Evolutionary conservation across 2,329 filamentous ascomycete species (phyloP).

Genomic region (Knufia petricola): DNA sequence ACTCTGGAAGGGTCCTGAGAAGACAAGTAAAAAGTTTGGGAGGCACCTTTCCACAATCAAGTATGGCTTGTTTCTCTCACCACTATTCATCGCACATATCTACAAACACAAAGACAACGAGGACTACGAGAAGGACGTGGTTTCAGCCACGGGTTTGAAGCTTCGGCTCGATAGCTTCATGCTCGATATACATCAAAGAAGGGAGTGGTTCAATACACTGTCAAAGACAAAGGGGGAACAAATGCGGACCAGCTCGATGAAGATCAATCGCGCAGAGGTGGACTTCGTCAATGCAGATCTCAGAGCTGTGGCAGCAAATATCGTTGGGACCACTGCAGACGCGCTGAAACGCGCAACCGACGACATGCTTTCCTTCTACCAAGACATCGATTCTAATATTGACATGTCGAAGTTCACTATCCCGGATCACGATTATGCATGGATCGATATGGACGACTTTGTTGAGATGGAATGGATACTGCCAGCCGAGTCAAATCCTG

Average conservation of each 20-base stretch:
- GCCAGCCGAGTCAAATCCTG: slow-evolving; percentile 77
- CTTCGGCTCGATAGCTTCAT: slow-evolving; percentile 94
- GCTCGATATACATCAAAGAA: slow-evolving; percentile 86
- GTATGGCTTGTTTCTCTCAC: slow-evolving; percentile 86
- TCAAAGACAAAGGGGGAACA: slow-evolving; percentile 67
- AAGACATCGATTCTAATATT: slow-evolving; percentile 42
- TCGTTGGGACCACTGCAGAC: slow-evolving; percentile 68
- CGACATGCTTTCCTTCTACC: slow-evolving; percentile 47
- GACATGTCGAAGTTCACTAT: slow-evolving; percentile 85
- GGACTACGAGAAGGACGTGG: slow-evolving; percentile 65
- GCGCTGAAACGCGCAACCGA: slow-evolving; percentile 61
- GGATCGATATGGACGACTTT: slow-evolving; percentile 99
- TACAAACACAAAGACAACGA: slow-evolving; percentile 98
- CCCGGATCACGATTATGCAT: slow-evolving; percentile 86
- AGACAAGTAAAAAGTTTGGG: slow-evolving; percentile 97
- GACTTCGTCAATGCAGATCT: slow-evolving; percentile 88
- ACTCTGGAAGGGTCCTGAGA: slow-evolving; percentile 85
- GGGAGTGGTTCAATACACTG: slow-evolving; percentile 80
- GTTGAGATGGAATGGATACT: slow-evolving; percentile 96
- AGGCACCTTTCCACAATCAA: slow-evolving; percentile 97
- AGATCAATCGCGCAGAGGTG: slow-evolving; percentile 87
- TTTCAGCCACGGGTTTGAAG: slow-evolving; percentile 93
- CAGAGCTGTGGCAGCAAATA: slow-evolving; percentile 82
- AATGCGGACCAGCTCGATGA: slow-evolving; percentile 80
- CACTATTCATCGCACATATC: slow-evolving; percentile 88